Base-by-base conservation (phyloP, 1,139 yeast species). In the Taiozyma onychis region DNA sequence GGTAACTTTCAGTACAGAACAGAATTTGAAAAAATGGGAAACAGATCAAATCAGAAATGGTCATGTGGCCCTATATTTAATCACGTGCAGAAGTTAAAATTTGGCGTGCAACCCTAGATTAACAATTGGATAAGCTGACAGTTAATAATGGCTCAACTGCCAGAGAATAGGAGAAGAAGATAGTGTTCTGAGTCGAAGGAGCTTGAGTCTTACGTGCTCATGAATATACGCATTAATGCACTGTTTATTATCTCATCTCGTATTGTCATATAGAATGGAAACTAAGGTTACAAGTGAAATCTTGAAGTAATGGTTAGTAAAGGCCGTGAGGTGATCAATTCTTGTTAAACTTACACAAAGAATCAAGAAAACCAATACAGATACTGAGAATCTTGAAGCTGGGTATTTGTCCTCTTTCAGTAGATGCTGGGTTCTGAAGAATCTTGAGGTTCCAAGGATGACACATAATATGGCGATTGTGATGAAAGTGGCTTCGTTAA, bases 351-450 rank as follows among this genome's bases (percentile, higher is more conserved):
- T 46, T 56, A 70, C 73, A 4, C 67, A 56, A 24, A 73, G 50
- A 10, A 74, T 67, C n/a, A 72, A 61, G 5, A 66, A 55, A 30
- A 75, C 70, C 37, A 72, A 58, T 2, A 68, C 46, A 35, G 68
- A 59, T 16, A 71, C 66, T 32, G 71, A 60, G 13, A 67, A 52
- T 24, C 75, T 62, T 22, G 78, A 70, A 1, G 79, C 83, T 0
- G 85, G 85, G 57, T 78, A 81, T 53, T 66, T 62, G 45, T 75
- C 73, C 43, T 66, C 59, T 42, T 76, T 72, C 43, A 81, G 66
- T 53, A 73, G 59, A 18, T 64, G 52, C 58, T 80, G 85, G 14
- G 77, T 69, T 18, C 65, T 57, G 57, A 74, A 76, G 59, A 75
- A 78, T 39, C 83, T 63, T 37, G 58, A 48, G 6, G 69, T 59